Evolutionary conservation across 2,329 filamentous ascomycete species (phyloP).

Genomic region (Apiospora marii): DNA sequence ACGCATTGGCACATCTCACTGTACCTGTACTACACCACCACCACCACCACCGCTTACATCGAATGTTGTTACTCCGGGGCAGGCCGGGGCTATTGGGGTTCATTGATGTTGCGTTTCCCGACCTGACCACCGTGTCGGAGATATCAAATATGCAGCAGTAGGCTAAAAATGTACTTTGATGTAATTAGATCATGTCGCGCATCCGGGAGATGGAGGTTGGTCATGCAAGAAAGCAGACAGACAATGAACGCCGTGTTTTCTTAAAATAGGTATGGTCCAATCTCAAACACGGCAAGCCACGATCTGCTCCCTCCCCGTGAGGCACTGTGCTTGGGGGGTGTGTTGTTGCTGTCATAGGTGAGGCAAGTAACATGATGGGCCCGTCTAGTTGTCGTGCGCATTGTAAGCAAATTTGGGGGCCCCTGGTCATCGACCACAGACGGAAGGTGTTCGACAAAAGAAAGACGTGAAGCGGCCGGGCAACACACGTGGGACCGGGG

Average conservation of each 20-base stretch:
- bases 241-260: not conserved
- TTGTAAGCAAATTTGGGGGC: constrained; percentile 10
- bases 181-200: not conserved
- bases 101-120: not conserved
- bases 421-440: not conserved
- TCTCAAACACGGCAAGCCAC: constrained; percentile 21
- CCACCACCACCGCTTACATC: not conserved
- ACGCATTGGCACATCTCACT: not conserved
- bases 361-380: not conserved
- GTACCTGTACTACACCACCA: not conserved
- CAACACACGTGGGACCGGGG: constrained; percentile 13
- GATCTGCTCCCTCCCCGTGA: not conserved
- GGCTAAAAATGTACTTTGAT: not conserved
- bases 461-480: not conserved
- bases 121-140: constrained; percentile 2
- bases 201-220: not conserved
- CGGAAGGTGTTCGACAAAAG: not conserved
- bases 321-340: constrained; percentile 4
- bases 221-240: not conserved
- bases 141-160: not conserved
- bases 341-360: not conserved
- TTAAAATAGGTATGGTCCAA: not conserved
- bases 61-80: not conserved
- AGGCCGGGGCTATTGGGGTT: not conserved
- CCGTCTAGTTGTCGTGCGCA: not conserved